Evolutionary conservation across 495 filamentous ascomycete genomes (phyloP).

Genomic region (Penicillium silybi): DNA sequence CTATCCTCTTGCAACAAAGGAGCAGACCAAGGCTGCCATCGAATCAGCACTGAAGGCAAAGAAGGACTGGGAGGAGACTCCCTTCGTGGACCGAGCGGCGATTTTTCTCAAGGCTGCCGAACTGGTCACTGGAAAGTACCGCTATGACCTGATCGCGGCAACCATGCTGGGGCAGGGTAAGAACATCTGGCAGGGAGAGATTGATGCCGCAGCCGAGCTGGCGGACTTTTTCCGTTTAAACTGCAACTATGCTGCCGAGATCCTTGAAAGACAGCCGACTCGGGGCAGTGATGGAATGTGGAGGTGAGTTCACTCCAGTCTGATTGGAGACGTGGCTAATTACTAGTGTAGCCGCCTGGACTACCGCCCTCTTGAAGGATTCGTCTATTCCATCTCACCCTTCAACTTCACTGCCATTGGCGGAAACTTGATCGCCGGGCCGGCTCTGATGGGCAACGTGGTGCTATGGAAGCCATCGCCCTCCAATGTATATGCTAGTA

Average conservation of each 20-base stretch:
- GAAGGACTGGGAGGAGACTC: conserved; percentile 72
- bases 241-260: conserved; percentile 70
- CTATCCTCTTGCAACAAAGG: conserved; percentile 67
- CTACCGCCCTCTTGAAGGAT: conserved; percentile 80
- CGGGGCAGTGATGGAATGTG: conserved; percentile 56
- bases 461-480: conserved; percentile 89
- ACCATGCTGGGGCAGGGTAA: conserved; percentile 97
- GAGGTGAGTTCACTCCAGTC: conserved; percentile 46
- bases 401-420: conserved; percentile 91
- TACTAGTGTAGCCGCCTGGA: conserved; percentile 54
- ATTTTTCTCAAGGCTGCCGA: conserved; percentile 94
- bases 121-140: conserved; percentile 80
- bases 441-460: conserved; percentile 79
- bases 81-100: conserved; percentile 84
- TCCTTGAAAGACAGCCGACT: conserved; percentile 72
- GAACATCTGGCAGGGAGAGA: conserved; percentile 96
- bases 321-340: background rate
- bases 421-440: conserved; percentile 68
- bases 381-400: conserved; percentile 80
- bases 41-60: conserved; percentile 78
- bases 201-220: conserved; percentile 88
- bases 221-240: conserved; percentile 87
- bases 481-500: conserved; percentile 68
- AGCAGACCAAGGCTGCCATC: conserved; percentile 70
- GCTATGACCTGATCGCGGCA: conserved; percentile 87